Base-by-base conservation (phyloP, 2,329 filamentous ascomycete species). In the Aureobasidium lini region DNA sequence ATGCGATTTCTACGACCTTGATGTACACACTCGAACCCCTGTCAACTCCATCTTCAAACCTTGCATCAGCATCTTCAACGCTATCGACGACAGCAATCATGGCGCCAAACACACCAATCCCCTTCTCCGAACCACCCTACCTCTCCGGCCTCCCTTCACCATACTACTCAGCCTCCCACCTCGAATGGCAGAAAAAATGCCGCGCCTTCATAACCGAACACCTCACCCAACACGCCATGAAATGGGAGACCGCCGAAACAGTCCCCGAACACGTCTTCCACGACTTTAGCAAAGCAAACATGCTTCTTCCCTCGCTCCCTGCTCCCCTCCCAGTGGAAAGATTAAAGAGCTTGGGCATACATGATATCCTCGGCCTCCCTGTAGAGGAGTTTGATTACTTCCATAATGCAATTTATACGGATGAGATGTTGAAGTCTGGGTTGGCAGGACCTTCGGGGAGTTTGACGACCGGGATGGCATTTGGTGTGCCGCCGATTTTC, bases 381-480 rank as follows among this genome's bases (percentile, higher is more conserved):
- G 81, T 91, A 1, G 87, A 90, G 67, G 85, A 91, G 29, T 91
- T 85, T 74, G 87, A 89, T 66, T 85, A 86, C 64, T 75, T 89
- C 9, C 87, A 91, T 68, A 83, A 80, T 0, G 77, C 84, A 57
- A 90, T 91, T 53, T 90, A 86, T 67, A 73, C 75, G 4, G 87
- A 90, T 66, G 88, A 89, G 81, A 84, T 90, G 81, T 75, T 79
- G 15, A 80, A 86, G 13, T 80, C 79, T 1, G 88, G 88, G 10
- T 75, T 89, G 10, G 73, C 77, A 1, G 87, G 88, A 0, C 87
- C 87, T 0, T 67, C 77, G 0, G 82, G 79, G 4, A 83, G 83
- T n/a, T 72, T 91, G 29, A 90, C 84, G 1, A 85, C 85, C 0
- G 88, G 88, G 2, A 84, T 89, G 65, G 83, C 86, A 1, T 90